A percentile compares a stretch with the other conserved stretches of the same genome.
Evolutionary conservation across 176 grass and related monocot genomes (phyloP).

Genomic region (Ananas comosus): DNA sequence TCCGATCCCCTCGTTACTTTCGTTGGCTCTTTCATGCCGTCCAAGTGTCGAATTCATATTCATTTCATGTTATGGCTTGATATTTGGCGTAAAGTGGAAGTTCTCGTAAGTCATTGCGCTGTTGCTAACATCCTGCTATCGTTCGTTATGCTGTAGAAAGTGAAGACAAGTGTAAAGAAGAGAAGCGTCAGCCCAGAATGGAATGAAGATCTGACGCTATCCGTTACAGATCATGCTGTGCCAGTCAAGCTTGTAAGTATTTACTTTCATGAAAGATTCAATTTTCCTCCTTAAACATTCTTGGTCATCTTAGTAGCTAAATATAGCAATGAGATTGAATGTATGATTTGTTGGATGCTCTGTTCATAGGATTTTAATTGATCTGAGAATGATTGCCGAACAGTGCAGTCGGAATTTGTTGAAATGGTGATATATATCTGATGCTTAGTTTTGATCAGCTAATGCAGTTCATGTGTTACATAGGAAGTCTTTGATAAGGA

Average conservation of each 20-base stretch:
- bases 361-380: not conserved
- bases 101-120: no score
- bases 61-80: not conserved
- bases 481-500: slow-evolving; percentile 77
- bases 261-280: not conserved
- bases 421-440: not conserved
- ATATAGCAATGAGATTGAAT: not conserved
- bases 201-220: slow-evolving; percentile 69
- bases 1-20: no score
- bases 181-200: slow-evolving; percentile 64
- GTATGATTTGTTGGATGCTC: not conserved
- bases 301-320: not conserved
- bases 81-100: not conserved
- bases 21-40: no score
- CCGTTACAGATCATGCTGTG: slow-evolving; percentile 42
- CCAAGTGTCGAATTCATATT: not conserved
- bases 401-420: not conserved
- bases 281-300: not conserved
- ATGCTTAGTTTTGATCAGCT: not conserved
- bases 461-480: not conserved
- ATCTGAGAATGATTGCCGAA: not conserved
- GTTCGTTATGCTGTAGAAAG: slow-evolving; percentile 31
- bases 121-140: not conserved
- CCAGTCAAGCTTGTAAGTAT: slow-evolving; percentile 63
- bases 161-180: slow-evolving; percentile 79